phyloP scores from a whole-genome alignment of 73 alveolate genomes.

The Symbiodinium natans region DNA sequence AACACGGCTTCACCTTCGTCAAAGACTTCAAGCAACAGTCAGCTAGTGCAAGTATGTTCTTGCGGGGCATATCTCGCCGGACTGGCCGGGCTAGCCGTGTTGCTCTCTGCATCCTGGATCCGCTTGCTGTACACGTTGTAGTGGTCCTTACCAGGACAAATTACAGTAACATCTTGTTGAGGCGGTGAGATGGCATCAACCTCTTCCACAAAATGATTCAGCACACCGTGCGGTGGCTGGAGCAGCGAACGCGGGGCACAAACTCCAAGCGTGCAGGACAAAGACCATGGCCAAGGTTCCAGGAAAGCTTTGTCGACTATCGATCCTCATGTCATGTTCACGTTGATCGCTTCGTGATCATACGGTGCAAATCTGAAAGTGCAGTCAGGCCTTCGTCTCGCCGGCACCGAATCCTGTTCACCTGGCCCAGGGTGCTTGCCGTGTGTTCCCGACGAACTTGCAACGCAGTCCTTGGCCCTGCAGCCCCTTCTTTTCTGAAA shows the following conservation, averaged over 20 bases:
- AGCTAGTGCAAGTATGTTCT: neutral
- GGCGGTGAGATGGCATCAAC: too few species aligned
- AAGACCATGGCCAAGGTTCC: neutral
- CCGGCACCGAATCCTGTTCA: slow-evolving; percentile 67
- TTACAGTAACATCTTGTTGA: neutral
- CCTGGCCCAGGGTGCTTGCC: slow-evolving; percentile 17
- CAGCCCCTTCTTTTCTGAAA: too few species aligned
- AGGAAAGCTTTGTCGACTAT: slow-evolving; percentile 44
- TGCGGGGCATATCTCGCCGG: too few species aligned
- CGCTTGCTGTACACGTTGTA: slow-evolving; percentile 50
- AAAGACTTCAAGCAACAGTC: neutral
- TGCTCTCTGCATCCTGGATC: slow-evolving; percentile 50
- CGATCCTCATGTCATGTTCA: too few species aligned
- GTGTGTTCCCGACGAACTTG: too few species aligned
- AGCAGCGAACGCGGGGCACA: too few species aligned
- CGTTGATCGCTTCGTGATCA: too few species aligned
- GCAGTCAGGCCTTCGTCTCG: slow-evolving; percentile 28
- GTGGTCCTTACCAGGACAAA: slow-evolving; percentile 10
- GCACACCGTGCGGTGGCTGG: too few species aligned
- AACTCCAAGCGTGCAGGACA: neutral
- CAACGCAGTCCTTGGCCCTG: too few species aligned
- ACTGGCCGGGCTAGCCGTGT: too few species aligned
- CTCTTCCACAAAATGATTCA: neutral
- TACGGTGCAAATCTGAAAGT: too few species aligned
- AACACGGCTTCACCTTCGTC: neutral